Percentiles rank a stretch among this genome's conserved stretches.
phyloP scores from a whole-genome alignment of 805 yeast species.

The Myxozyma monticola region DNA sequence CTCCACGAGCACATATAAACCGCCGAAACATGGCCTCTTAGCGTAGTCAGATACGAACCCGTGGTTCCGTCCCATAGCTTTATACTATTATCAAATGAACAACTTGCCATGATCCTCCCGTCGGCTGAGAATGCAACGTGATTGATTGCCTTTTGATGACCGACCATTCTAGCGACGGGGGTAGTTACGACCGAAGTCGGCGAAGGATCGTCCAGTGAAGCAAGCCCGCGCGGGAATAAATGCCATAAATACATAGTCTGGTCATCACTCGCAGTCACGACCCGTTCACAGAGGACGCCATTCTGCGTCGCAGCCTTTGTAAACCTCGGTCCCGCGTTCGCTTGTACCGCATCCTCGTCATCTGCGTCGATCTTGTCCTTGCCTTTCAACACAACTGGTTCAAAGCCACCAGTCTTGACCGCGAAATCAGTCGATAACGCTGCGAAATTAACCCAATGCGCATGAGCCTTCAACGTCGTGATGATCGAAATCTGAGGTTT shows the following conservation, averaged over 20 bases:
- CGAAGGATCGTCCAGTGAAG: neutral
- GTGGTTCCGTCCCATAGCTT: conserved; percentile 95
- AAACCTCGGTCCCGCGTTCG: conserved; percentile 59
- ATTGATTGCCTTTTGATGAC: conserved; percentile 94
- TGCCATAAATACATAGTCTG: conserved; percentile 98
- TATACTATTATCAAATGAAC: conserved; percentile 92
- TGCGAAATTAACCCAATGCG: conserved; percentile 97
- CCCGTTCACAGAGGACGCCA: conserved; percentile 63
- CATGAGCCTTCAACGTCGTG: conserved; percentile 78
- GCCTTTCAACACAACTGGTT: conserved; percentile 50
- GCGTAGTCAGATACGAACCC: conserved; percentile 85
- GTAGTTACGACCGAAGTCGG: conserved; percentile 54
- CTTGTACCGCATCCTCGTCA: conserved; percentile 48
- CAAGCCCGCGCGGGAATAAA: conserved; percentile 49
- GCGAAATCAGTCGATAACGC: conserved; percentile 89
- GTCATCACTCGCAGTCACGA: conserved; percentile 95
- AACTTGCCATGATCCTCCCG: conserved; percentile 84
- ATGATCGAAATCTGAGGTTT: conserved; percentile 3
- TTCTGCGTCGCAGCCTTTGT: conserved; percentile 61
- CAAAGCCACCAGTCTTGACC: conserved; percentile 83
- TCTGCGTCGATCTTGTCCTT: conserved; percentile 35
- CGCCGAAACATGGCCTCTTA: conserved; percentile 96
- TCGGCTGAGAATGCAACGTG: conserved; percentile 96
- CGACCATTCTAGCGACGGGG: conserved; percentile 92
- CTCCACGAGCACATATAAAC: conserved; percentile 99